A percentile compares a stretch with the other conserved stretches of the same genome.
phyloP scores from a whole-genome alignment of 2,329 filamentous ascomycete species.

The Trichoderma atroviride region DNA sequence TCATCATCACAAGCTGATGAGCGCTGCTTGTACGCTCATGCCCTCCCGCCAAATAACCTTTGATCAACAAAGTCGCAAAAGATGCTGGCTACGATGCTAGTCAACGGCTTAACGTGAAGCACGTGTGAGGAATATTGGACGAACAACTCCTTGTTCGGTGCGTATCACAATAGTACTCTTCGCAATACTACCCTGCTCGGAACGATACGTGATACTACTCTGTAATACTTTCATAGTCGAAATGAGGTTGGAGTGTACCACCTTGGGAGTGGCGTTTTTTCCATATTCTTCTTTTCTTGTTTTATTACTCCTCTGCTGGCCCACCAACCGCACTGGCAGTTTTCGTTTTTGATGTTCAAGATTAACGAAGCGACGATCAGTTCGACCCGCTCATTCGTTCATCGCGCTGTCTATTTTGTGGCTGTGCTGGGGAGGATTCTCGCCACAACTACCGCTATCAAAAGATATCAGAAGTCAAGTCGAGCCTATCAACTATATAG shows the following conservation, averaged over 20 bases:
- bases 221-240: not conserved
- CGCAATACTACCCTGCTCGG: slow-evolving; percentile 1
- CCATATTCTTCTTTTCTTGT: not conserved
- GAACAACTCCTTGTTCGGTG: not conserved
- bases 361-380: slow-evolving; percentile 20
- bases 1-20: slow-evolving; percentile 7
- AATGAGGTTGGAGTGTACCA: not conserved
- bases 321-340: not conserved
- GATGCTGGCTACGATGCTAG: not conserved
- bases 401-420: not conserved
- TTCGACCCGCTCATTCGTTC: slow-evolving; percentile 3
- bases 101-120: not conserved
- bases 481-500: not conserved
- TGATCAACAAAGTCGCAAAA: not conserved
- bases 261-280: not conserved
- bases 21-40: not conserved
- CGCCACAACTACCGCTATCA: not conserved
- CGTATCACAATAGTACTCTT: not conserved
- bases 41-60: not conserved
- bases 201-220: not conserved
- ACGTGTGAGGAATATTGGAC: not conserved
- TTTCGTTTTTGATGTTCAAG: slow-evolving; percentile 2
- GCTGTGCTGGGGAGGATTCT: not conserved
- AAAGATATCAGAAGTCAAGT: not conserved
- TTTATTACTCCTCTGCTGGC: not conserved